phyloP scores from a whole-genome alignment of 192 early-diverging fungal species.

The Tieghemiomyces parasiticus region DNA sequence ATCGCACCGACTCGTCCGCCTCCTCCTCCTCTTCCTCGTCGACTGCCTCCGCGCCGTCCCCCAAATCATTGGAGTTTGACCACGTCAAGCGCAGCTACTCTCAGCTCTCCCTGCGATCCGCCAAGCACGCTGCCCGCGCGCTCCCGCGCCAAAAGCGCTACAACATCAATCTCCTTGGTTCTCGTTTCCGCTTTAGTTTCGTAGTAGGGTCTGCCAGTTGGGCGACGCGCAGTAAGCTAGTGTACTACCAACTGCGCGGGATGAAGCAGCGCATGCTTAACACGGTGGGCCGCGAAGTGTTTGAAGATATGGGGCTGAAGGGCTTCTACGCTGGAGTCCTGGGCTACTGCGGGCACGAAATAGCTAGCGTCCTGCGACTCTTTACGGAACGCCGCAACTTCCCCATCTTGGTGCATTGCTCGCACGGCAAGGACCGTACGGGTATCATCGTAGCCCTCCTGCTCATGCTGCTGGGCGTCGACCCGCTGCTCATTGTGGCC shows the following conservation, averaged over 20 bases:
- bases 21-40: no score
- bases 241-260: constrained; percentile 6
- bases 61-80: no score
- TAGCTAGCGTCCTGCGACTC: constrained; percentile 28
- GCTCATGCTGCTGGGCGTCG: constrained; percentile 31
- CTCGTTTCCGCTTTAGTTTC: background rate
- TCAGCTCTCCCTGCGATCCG: no score
- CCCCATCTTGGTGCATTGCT: constrained; percentile 48
- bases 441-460: constrained; percentile 40
- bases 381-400: constrained; percentile 33
- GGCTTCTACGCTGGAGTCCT: constrained; percentile 34
- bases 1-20: no score
- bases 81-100: no score
- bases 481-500: constrained; percentile 31
- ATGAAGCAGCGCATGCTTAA: background rate
- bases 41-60: no score
- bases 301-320: constrained; percentile 17
- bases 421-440: constrained; percentile 52
- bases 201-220: background rate
- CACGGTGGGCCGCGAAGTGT: constrained; percentile 2
- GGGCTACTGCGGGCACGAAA: constrained; percentile 31
- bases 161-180: constrained; percentile 1
- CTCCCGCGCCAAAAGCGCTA: background rate
- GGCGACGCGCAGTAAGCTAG: background rate
- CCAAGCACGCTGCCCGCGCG: no score